Evolutionary conservation across 2,329 filamentous ascomycete genomes (phyloP).

Genomic region (Fusarium verrucosum): DNA sequence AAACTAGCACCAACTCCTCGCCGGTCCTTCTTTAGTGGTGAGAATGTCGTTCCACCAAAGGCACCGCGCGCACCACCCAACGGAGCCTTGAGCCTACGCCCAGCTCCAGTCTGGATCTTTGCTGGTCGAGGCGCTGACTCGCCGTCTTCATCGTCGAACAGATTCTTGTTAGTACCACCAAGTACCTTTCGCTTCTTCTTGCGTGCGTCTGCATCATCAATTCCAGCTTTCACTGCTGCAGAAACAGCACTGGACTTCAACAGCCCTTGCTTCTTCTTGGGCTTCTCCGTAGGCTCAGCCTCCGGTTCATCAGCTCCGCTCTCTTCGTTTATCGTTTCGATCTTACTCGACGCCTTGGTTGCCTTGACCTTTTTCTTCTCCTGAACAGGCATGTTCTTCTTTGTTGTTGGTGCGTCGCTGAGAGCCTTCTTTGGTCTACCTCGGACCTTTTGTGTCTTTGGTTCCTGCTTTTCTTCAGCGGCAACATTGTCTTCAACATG

Average conservation of each 20-base stretch:
- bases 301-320: slow-evolving; percentile 46
- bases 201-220: slow-evolving; percentile 54
- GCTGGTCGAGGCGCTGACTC: slow-evolving; percentile 52
- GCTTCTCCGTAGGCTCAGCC: slow-evolving; percentile 35
- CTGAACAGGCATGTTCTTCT: slow-evolving; percentile 55
- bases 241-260: slow-evolving; percentile 24
- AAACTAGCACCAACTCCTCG: slow-evolving; percentile 71
- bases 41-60: slow-evolving; percentile 67
- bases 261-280: slow-evolving; percentile 19
- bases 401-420: slow-evolving; percentile 56
- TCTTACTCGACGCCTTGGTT: slow-evolving; percentile 34
- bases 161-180: slow-evolving; percentile 67
- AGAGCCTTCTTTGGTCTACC: slow-evolving; percentile 58
- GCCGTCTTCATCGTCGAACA: slow-evolving; percentile 75
- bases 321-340: slow-evolving; percentile 55
- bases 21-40: slow-evolving; percentile 76
- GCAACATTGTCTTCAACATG: slow-evolving; percentile 3
- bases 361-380: slow-evolving; percentile 48
- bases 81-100: slow-evolving; percentile 48
- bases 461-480: slow-evolving; percentile 17
- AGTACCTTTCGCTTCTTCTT: slow-evolving; percentile 80
- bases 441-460: slow-evolving; percentile 51
- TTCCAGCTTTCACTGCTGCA: slow-evolving; percentile 7
- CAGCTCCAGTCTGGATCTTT: slow-evolving; percentile 47
- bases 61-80: slow-evolving; percentile 56